Conservation (phyloP, 805 yeast species). For the Spathaspora arborariae region DNA sequence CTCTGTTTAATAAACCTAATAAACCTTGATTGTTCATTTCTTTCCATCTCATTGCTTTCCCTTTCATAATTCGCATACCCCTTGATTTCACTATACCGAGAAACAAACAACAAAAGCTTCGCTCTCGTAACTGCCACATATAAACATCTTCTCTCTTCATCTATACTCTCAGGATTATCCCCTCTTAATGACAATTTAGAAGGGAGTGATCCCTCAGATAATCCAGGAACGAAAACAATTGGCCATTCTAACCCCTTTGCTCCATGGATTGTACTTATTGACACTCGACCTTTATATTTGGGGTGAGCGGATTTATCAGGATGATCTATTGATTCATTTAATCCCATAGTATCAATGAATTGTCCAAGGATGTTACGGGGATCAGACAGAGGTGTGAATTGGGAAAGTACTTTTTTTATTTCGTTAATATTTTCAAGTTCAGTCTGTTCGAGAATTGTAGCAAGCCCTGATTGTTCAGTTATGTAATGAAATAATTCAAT, state of each 20-base stretch:
- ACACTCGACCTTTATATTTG: slow-evolving; percentile 21
- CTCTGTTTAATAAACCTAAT: slow-evolving; percentile 11
- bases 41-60: slow-evolving; percentile 17
- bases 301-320: not conserved
- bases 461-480: slow-evolving; percentile 26
- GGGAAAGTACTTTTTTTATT: slow-evolving; percentile 30
- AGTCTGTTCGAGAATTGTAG: slow-evolving; percentile 19
- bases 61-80: not conserved
- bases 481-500: slow-evolving; percentile 20
- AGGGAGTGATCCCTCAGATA: slow-evolving; percentile 66
- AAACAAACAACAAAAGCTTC: slow-evolving; percentile 49
- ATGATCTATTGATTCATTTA: slow-evolving; percentile 24
- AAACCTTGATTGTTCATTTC: slow-evolving; percentile 26
- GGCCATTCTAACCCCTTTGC: slow-evolving; percentile 97
- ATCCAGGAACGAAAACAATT: slow-evolving; percentile 75
- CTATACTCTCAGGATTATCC: slow-evolving; percentile 29
- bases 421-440: slow-evolving; percentile 35
- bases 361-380: slow-evolving; percentile 16
- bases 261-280: slow-evolving; percentile 81
- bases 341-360: slow-evolving; percentile 31
- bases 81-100: slow-evolving; percentile 20
- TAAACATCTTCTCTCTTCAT: slow-evolving; percentile 81
- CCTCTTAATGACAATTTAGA: slow-evolving; percentile 42
- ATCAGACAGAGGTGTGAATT: not conserved
- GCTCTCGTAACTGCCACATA: slow-evolving; percentile 92